A percentile compares a stretch with the other conserved stretches of the same genome.
phyloP scores from a whole-genome alignment of 108 stramenopile species.

The Fragilariopsis cylindrus region DNA sequence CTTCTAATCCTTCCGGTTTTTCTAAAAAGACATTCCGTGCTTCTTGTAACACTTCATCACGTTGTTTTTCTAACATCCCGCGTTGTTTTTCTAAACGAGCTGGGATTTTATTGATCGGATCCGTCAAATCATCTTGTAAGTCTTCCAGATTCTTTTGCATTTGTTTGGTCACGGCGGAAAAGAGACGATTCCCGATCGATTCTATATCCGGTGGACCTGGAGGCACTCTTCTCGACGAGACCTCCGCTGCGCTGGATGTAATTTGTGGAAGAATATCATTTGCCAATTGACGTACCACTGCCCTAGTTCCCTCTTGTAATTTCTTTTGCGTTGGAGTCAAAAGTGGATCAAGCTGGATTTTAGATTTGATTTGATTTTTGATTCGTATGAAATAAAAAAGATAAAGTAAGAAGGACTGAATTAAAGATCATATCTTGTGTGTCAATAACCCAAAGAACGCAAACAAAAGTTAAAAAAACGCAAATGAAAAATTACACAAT shows the following conservation, averaged over 20 bases:
- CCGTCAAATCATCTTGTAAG: conserved; percentile 71
- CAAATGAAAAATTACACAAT: neutral
- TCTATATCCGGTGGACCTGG: conserved; percentile 30
- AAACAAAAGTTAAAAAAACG: neutral
- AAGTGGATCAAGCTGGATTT: conserved; percentile 70
- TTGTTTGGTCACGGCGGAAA: conserved; percentile 68
- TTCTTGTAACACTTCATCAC: conserved; percentile 63
- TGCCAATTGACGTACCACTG: conserved; percentile 80
- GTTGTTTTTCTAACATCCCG: conserved; percentile 47
- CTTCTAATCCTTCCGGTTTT: conserved; percentile 80
- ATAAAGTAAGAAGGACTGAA: neutral
- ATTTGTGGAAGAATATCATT: conserved; percentile 79
- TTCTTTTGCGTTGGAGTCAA: conserved; percentile 72
- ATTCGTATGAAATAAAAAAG: neutral
- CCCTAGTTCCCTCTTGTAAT: conserved; percentile 77
- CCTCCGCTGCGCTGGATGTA: conserved; percentile 4
- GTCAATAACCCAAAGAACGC: neutral
- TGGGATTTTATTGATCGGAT: conserved; percentile 65
- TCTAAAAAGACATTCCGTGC: conserved; percentile 76
- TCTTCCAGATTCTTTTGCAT: conserved; percentile 63
- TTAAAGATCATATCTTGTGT: neutral
- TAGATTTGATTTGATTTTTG: neutral
- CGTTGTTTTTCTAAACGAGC: conserved; percentile 70
- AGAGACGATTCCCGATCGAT: conserved; percentile 64
- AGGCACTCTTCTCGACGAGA: conserved; percentile 24